Percentiles rank a stretch among this genome's conserved stretches.
Evolutionary conservation across 2,329 filamentous ascomycete genomes (phyloP).

Genomic region (Rasamsonia emersonii): DNA sequence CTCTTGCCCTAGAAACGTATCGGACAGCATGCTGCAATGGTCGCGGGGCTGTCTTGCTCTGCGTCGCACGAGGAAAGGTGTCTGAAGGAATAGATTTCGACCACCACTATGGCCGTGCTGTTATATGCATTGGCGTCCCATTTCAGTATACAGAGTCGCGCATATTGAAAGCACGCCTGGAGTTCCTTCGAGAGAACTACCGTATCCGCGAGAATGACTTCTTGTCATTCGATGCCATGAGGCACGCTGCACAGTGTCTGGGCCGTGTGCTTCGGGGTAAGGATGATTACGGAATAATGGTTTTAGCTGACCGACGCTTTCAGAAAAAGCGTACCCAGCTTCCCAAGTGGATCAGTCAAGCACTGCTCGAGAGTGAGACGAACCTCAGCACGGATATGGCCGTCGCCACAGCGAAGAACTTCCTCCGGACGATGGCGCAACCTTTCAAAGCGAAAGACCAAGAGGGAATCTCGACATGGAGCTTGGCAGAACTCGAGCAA

Average conservation of each 20-base stretch:
- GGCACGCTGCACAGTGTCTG: constrained; percentile 94
- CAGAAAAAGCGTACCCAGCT: constrained; percentile 84
- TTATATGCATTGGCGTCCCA: constrained; percentile 91
- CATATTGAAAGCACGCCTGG: constrained; percentile 88
- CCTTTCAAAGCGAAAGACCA: constrained; percentile 76
- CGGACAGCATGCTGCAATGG: constrained; percentile 97
- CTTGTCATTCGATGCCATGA: constrained; percentile 96
- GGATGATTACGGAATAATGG: constrained; percentile 99
- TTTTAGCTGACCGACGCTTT: constrained; percentile 87
- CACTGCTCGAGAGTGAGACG: constrained; percentile 71
- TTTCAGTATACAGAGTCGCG: constrained; percentile 98
- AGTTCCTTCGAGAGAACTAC: constrained; percentile 95
- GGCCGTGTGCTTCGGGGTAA: constrained; percentile 92
- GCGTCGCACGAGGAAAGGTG: constrained; percentile 93
- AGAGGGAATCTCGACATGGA: constrained; percentile 92
- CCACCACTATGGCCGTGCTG: constrained; percentile 93
- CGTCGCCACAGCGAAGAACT: constrained; percentile 77
- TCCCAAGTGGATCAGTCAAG: constrained; percentile 94
- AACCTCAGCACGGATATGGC: constrained; percentile 96
- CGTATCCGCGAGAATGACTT: constrained; percentile 97
- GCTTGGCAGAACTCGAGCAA: constrained; percentile 62
- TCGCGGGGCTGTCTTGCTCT: constrained; percentile 82
- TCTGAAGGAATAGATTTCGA: constrained; percentile 99
- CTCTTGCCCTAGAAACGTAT: constrained; percentile 89
- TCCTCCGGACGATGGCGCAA: constrained; percentile 84